A percentile compares a stretch with the other conserved stretches of the same genome.
phyloP scores from a whole-genome alignment of 805 yeast species.

The Sugiyamaella qingdaonensis region DNA sequence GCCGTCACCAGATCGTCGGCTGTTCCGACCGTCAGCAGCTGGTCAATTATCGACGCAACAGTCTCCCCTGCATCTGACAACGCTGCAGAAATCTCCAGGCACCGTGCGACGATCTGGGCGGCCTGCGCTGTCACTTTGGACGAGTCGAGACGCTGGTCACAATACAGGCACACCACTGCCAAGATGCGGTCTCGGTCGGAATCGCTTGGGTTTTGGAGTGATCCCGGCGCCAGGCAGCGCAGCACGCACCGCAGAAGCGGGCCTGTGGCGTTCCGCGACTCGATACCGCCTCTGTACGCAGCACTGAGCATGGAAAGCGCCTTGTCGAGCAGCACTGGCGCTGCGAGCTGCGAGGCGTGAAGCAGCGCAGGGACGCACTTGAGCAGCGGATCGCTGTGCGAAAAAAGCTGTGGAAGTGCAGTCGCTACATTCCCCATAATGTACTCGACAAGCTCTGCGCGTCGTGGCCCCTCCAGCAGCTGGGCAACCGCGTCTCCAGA shows the following conservation, averaged over 20 bases:
- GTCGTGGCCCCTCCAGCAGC: neutral
- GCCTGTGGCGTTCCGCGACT: neutral
- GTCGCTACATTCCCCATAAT: neutral
- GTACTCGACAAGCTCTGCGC: neutral
- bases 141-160: constrained; percentile 3
- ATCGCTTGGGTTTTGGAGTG: neutral
- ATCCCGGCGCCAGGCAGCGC: neutral
- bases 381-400: neutral
- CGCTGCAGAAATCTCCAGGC: neutral
- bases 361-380: neutral
- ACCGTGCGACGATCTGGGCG: neutral
- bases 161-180: neutral
- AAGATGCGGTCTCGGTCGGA: neutral
- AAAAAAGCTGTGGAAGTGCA: neutral
- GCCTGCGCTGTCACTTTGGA: constrained; percentile 4
- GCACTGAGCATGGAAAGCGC: neutral
- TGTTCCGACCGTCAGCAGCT: neutral
- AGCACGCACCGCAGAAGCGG: neutral
- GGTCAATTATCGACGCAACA: neutral
- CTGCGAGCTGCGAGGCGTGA: neutral
- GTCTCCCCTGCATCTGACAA: neutral
- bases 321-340: neutral
- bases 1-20: constrained; percentile 14
- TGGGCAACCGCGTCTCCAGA: neutral
- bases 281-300: neutral